phyloP scores from a whole-genome alignment of 371 early-diverging fungal genomes.

The Dipsacomyces acuminosporus region DNA sequence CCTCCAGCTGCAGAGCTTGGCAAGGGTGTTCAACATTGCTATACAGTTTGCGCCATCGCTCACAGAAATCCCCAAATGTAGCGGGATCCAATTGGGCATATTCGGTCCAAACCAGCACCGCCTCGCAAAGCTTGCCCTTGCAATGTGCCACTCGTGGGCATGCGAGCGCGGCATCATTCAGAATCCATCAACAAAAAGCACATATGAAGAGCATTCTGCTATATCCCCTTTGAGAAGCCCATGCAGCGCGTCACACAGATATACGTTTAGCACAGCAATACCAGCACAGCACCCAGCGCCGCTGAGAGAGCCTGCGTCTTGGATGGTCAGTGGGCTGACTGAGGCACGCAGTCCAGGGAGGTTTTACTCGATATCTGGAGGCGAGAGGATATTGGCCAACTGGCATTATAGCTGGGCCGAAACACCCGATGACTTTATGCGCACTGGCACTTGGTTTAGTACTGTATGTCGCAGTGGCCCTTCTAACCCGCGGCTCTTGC shows the following conservation, averaged over 20 bases:
- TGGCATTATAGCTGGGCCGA: slow-evolving; percentile 44
- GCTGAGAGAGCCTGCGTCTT: slow-evolving; percentile 25
- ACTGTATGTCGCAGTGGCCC: not conserved
- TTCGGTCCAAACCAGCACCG: slow-evolving; percentile 26
- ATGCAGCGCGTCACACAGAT: no score
- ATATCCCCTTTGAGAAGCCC: no score
- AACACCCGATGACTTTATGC: slow-evolving; percentile 29
- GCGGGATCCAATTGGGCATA: slow-evolving; percentile 19
- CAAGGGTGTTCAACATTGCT: slow-evolving; percentile 14
- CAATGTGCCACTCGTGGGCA: slow-evolving; percentile 36
- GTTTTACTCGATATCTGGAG: slow-evolving; percentile 13
- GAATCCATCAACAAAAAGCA: not conserved
- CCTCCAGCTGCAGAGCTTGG: slow-evolving; percentile 25
- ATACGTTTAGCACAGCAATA: no score
- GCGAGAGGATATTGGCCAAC: slow-evolving; percentile 5
- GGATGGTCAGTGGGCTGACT: slow-evolving; percentile 38
- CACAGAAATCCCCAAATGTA: slow-evolving; percentile 10
- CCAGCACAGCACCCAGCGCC: slow-evolving; percentile 10
- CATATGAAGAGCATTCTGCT: no score
- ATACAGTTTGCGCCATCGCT: slow-evolving; percentile 29
- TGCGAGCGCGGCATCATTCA: slow-evolving; percentile 12
- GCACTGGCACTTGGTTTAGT: slow-evolving; percentile 32
- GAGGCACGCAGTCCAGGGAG: slow-evolving; percentile 18
- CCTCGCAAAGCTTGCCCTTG: slow-evolving; percentile 33
- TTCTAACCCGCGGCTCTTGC: slow-evolving; percentile 16